phyloP scores from a whole-genome alignment of 2,329 filamentous ascomycete species.

The Claviceps sp. region DNA sequence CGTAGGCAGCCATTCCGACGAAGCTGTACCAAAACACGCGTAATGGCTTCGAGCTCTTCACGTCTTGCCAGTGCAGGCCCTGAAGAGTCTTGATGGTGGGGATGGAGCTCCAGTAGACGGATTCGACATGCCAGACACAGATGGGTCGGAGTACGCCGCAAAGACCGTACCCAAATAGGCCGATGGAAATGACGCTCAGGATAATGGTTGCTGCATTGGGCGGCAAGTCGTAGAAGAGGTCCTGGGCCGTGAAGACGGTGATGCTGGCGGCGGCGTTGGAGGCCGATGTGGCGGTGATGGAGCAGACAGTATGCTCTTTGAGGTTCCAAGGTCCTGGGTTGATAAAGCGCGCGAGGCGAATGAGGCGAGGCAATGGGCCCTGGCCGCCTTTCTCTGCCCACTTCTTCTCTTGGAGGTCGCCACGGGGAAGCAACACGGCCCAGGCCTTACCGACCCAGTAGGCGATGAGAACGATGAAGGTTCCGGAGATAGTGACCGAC shows the following conservation, averaged over 20 bases:
- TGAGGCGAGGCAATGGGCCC: constrained; percentile 27
- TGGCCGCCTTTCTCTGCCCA: constrained; percentile 30
- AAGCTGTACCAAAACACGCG: constrained; percentile 39
- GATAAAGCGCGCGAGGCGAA: constrained; percentile 28
- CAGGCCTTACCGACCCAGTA: constrained; percentile 36
- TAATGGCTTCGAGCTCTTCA: constrained; percentile 36
- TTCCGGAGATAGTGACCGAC: constrained; percentile 31
- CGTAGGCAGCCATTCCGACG: constrained; percentile 33
- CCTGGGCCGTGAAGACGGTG: constrained; percentile 32
- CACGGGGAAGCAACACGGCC: constrained; percentile 24
- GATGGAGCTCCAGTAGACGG: constrained; percentile 41
- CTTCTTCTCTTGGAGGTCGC: constrained; percentile 31
- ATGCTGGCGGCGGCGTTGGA: constrained; percentile 26
- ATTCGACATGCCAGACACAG: constrained; percentile 40
- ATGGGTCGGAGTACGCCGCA: constrained; percentile 39
- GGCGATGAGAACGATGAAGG: constrained; percentile 43
- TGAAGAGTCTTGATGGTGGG: constrained; percentile 41
- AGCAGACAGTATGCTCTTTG: constrained; percentile 41
- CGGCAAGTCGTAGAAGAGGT: constrained; percentile 37
- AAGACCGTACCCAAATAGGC: constrained; percentile 41
- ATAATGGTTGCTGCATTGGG: constrained; percentile 32
- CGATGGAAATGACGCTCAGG: constrained; percentile 35
- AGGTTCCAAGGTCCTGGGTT: constrained; percentile 38
- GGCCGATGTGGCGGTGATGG: constrained; percentile 40
- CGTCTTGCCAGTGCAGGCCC: constrained; percentile 37